Base-by-base conservation (phyloP, 495 filamentous ascomycete species). In the Oleoguttula mirabilis region DNA sequence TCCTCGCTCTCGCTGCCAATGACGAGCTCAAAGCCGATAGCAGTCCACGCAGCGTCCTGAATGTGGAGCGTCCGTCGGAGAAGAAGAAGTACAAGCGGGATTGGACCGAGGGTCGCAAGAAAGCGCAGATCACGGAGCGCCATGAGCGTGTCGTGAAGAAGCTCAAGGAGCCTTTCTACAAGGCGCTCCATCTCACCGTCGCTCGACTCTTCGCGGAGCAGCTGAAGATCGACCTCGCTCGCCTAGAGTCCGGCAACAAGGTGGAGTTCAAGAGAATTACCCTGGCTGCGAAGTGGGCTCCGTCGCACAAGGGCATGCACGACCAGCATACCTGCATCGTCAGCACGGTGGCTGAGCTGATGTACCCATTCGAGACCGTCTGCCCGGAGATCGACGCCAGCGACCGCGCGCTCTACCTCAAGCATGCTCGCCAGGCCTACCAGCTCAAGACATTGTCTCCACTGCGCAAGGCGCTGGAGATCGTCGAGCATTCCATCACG, bases 221-320 rank as follows among this genome's bases (percentile, higher is more conserved):
- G 57, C 60, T 72, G 7, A 55, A 54, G 32, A 15, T 39, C 16
- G 69, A 72, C 41, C n/a, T 58, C 4, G 48, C 56, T 7, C 45
- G 58, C 0, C 59, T 70, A 5, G 28, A 50, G 2, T 49, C 54
- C 14, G 48, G 47, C 7, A 54, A 63, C 19, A 49, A 43, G 38
- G 49, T 51, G 39, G 57, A 58, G 4, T 48, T 55, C 25, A 54
- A 50, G 23, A 47, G 45, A 14, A 60, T 72, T 52, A 66, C 66
- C 0, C 57, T 71, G 0, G 65, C 65, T 21, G 66, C 53, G n/a
- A 72, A 72, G 47, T 71, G 69, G 69, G 64, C 67, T 0, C 69
- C 69, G 0, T 59, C 55, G 3, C 49, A 60, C 7, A 59, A 55
- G 27, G 56, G 56, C 30, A 64, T 68, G 53, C 68, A 70, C 48